A percentile compares a stretch with the other conserved stretches of the same genome.
Evolutionary conservation across 2,329 filamentous ascomycete species (phyloP).

Genomic region (Xylaria sp.): DNA sequence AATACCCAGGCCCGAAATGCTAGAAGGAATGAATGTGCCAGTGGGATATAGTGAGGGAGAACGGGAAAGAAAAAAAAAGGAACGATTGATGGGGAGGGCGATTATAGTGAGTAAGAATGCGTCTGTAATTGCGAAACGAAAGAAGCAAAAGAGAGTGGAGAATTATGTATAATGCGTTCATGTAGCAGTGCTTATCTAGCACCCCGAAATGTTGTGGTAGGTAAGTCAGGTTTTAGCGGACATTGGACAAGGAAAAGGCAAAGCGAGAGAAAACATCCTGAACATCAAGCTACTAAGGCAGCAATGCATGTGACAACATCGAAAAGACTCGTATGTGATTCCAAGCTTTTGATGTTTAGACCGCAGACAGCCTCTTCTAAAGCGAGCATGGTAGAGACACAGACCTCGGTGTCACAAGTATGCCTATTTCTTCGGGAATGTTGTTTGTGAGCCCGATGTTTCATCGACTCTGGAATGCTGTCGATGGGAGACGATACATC

Average conservation of each 20-base stretch:
- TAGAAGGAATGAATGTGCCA: slow-evolving; percentile 30
- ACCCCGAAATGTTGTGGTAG: slow-evolving; percentile 1
- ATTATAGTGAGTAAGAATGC: slow-evolving; percentile 22
- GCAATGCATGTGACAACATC: slow-evolving; percentile 1
- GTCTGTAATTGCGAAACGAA: neutral
- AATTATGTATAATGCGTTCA: slow-evolving; percentile 10
- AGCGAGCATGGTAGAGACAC: neutral
- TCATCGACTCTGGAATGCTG: neutral
- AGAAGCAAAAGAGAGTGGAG: slow-evolving; percentile 11
- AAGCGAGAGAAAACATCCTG: neutral
- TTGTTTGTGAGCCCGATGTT: neutral
- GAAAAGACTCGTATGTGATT: neutral
- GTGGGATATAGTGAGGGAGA: slow-evolving; percentile 16
- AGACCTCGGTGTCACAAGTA: slow-evolving; percentile 33
- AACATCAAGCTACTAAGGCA: neutral
- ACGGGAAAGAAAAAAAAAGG: slow-evolving; percentile 9
- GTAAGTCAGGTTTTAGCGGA: neutral
- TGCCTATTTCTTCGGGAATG: slow-evolving; percentile 33
- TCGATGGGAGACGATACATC: neutral
- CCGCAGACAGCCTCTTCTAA: slow-evolving; percentile 8
- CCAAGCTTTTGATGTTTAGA: neutral
- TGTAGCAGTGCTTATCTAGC: neutral
- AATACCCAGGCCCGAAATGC: slow-evolving; percentile 26
- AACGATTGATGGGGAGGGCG: slow-evolving; percentile 18
- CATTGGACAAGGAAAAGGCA: neutral